Base-by-base conservation (phyloP, 2,329 filamentous ascomycete species). In the Hansfordia pulvinata region DNA sequence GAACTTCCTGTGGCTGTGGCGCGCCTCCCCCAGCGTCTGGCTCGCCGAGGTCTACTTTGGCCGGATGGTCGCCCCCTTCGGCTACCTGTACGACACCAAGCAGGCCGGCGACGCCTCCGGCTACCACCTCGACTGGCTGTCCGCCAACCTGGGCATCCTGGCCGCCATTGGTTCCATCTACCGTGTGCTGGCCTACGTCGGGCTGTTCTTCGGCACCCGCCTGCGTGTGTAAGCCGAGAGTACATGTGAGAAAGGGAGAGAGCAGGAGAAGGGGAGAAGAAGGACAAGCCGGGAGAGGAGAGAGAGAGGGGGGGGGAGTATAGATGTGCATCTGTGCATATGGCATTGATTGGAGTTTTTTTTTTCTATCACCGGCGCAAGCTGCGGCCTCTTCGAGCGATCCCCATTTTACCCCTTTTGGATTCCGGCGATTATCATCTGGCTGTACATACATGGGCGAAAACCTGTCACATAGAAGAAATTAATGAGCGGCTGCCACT, bases 1-100 rank as follows among this genome's bases (percentile, higher is more conserved):
- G 67, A 53, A 65, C 20, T 36, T 72, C 37, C 56, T 59, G 28
- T 67, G 65, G 63, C 45, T 72, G 8, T 72, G 67, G 65, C 50
- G 66, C 10, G 39, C 55, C 10, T 60, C 53, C 8, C 68, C 66
- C 0, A 66, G 59, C 3, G 61, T 62, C 1, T 72, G 65, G 67
- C 50, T 69, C 14, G 58, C 64, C 0, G 67, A 73, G 42, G 42
- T 62, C 9, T 71, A 70, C 40, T 69, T 69, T 35, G 60, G 58
- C 0, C 50, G 64, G 39, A 57, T 69, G 26, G 44, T 69, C 4
- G 43, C 37, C 15, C 65, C 64, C 2, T 53, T 67, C 33, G 41
- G 35, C 0, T 62, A 67, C 33, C 38, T 73, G 5, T 73, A 69
- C 41, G 35, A 63, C 9, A 49, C 67, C 9, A 53, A 69, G 2